These are phyloP conservation scores for Taiozyma sp. DNA, from an alignment of 1,139 yeast species.

Conservation along the genomic window DNA sequence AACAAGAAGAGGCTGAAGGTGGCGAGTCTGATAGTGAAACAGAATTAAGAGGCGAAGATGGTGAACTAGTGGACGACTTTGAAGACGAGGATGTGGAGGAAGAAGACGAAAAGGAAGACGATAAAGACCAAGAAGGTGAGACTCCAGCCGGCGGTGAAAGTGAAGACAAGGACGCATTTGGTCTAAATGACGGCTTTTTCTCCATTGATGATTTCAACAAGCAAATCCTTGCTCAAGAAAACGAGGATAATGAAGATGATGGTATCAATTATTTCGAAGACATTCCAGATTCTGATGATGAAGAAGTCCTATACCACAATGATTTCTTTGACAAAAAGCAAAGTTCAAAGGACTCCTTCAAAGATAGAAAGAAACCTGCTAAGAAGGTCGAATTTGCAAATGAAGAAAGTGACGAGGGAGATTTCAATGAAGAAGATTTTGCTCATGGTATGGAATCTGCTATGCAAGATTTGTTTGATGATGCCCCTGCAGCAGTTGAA, in stretches of 20 bases:
- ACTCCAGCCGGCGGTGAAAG: slow-evolving; percentile 11
- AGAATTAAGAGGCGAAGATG: slow-evolving; percentile 15
- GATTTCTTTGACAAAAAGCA: slow-evolving; percentile 59
- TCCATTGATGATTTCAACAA: slow-evolving; percentile 82
- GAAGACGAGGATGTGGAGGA: slow-evolving; percentile 16
- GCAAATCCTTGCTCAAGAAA: slow-evolving; percentile 72
- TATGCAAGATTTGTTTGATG: slow-evolving; percentile 60
- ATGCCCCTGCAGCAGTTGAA: slow-evolving; percentile 23
- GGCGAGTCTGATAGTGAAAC: slow-evolving; percentile 16
- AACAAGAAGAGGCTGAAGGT: slow-evolving; percentile 13
- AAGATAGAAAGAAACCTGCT: slow-evolving; percentile 6
- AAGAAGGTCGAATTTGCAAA: slow-evolving; percentile 11
- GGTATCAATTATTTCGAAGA: slow-evolving; percentile 66
- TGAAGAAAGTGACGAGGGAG: slow-evolving; percentile 29
- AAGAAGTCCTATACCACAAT: slow-evolving; percentile 66
- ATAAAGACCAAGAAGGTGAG: slow-evolving; percentile 14
- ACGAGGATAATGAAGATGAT: slow-evolving; percentile 40
- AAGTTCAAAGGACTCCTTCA: slow-evolving; percentile 19
- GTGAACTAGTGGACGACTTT: slow-evolving; percentile 14
- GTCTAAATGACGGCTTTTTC: slow-evolving; percentile 81
- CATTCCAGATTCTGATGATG: slow-evolving; percentile 54
- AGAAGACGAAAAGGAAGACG: slow-evolving; percentile 21
- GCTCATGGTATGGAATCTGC: slow-evolving; percentile 56
- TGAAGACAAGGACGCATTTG: slow-evolving; percentile 35
- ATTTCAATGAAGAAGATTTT: slow-evolving; percentile 41